These are phyloP conservation scores for Nicotiana rustica DNA, from an alignment of 305 asterid species.

Conservation along the genomic window DNA sequence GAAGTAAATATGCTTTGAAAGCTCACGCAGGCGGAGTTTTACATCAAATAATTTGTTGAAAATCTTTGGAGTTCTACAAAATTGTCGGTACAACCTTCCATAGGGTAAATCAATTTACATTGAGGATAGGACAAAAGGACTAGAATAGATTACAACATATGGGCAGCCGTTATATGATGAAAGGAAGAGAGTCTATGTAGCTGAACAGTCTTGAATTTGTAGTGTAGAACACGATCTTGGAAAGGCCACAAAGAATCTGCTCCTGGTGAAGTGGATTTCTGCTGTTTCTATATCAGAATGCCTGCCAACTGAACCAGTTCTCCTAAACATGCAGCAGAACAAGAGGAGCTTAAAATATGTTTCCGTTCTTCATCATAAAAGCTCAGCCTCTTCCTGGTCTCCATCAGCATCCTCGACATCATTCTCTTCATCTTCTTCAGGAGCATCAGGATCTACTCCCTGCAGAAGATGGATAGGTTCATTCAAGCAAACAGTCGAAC, in stretches of 20 bases:
- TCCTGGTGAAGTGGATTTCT: constrained; percentile 6
- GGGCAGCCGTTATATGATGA: neutral
- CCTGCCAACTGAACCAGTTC: neutral
- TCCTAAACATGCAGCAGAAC: neutral
- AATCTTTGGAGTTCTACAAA: neutral
- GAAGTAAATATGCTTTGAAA: neutral
- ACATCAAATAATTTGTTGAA: neutral
- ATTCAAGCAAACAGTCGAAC: neutral
- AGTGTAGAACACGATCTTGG: neutral
- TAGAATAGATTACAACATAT: constrained; percentile 20
- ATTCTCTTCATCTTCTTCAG: constrained; percentile 91
- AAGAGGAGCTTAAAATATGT: neutral
- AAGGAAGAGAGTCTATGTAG: neutral
- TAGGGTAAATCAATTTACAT: constrained; percentile 30
- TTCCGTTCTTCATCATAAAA: constrained; percentile 49
- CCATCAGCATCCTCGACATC: constrained; percentile 88
- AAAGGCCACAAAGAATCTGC: constrained; percentile 22
- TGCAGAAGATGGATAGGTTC: constrained; percentile 40
- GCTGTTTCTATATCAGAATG: constrained; percentile 11
- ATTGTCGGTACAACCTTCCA: neutral
- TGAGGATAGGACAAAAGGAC: constrained; percentile 8
- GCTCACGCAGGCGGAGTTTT: neutral
- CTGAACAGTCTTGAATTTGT: neutral
- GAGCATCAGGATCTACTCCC: constrained; percentile 99
- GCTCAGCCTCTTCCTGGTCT: constrained; percentile 82